Percentiles rank a stretch among this genome's conserved stretches.
Conservation (phyloP, 148 eudicot species). For the Camellia japonica region DNA sequence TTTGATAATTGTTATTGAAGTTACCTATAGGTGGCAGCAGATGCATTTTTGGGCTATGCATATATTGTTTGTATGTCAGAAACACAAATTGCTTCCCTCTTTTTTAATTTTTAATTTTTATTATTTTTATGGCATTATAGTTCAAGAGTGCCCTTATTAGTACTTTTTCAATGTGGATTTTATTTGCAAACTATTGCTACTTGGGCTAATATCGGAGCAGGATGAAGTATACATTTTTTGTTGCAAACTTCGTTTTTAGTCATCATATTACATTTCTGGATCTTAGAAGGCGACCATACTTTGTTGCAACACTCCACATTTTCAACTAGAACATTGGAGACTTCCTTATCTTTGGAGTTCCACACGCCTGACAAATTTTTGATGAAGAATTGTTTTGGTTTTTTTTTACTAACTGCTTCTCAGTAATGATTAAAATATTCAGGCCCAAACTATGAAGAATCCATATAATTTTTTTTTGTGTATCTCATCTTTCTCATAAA, state of each 20-base stretch:
- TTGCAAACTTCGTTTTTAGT: neutral
- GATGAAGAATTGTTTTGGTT: neutral
- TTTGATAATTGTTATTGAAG: neutral
- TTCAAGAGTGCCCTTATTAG: neutral
- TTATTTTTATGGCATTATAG: neutral
- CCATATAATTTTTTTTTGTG: neutral
- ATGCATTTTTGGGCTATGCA: neutral
- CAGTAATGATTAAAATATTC: neutral
- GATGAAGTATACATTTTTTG: neutral
- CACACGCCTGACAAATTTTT: neutral
- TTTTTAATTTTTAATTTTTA: neutral
- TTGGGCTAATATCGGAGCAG: neutral
- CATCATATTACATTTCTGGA: neutral
- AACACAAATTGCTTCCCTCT: neutral
- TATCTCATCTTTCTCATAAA: neutral
- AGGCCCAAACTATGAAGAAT: neutral
- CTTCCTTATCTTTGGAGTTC: neutral
- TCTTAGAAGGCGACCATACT: neutral
- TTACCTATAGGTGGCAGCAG: neutral
- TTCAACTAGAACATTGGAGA: neutral
- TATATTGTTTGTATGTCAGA: neutral
- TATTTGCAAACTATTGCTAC: neutral
- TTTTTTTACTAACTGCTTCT: neutral
- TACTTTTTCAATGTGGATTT: neutral
- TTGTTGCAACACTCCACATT: neutral